These are phyloP conservation scores for Adansonia gregorii DNA, from an alignment of 441 rosid genomes.

Conservation along the genomic window DNA sequence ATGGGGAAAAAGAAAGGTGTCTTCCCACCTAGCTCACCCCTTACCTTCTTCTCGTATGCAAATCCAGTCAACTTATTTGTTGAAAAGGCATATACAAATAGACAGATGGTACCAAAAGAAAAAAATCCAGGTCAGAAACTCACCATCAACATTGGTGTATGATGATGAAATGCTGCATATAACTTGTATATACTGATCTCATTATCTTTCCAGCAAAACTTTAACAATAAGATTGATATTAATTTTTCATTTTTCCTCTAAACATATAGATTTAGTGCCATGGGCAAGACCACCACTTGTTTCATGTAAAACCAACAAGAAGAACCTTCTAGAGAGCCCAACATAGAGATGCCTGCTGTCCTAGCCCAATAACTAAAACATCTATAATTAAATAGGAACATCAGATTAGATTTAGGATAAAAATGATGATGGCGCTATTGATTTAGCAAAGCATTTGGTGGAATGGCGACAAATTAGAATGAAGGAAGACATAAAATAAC, in stretches of 20 bases:
- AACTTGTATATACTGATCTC: background rate
- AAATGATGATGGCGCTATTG: background rate
- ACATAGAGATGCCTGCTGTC: background rate
- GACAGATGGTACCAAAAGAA: background rate
- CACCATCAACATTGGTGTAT: background rate
- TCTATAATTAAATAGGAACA: background rate
- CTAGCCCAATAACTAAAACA: conserved; percentile 11
- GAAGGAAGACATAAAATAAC: background rate
- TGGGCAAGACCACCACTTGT: background rate
- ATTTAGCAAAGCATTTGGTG: background rate
- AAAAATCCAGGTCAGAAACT: background rate
- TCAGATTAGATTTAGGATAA: background rate
- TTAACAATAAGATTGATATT: background rate
- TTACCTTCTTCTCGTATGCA: background rate
- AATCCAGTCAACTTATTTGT: background rate
- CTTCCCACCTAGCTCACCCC: background rate
- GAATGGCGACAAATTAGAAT: background rate
- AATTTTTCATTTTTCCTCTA: background rate
- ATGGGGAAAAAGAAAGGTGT: background rate
- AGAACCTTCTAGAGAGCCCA: background rate
- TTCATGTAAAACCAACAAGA: background rate
- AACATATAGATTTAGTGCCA: background rate
- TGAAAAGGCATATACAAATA: background rate
- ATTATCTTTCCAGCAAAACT: background rate
- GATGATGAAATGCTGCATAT: background rate